Percentiles rank a stretch among this genome's conserved stretches.
Evolutionary conservation across 129 eudicot species (phyloP).

Genomic region (Scalesia atractyloides): DNA sequence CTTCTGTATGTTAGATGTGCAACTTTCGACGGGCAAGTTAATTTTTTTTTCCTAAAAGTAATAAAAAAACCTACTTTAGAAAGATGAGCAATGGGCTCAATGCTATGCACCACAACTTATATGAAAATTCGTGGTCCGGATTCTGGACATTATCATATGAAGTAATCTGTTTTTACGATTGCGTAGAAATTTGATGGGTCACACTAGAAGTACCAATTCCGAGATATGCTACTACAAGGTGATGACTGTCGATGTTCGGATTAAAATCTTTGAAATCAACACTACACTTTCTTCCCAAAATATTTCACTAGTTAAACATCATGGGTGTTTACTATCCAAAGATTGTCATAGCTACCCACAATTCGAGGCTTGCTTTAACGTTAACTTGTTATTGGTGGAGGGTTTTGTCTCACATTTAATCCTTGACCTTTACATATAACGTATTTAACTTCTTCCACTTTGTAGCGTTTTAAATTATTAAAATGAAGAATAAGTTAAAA

Average conservation of each 20-base stretch:
- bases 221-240: background rate
- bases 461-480: background rate
- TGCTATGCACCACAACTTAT: no score
- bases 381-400: background rate
- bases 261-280: background rate
- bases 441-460: background rate
- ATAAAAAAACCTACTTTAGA: background rate
- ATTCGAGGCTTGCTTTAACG: background rate
- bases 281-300: background rate
- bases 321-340: background rate
- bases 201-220: background rate
- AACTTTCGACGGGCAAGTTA: background rate
- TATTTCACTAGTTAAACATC: background rate
- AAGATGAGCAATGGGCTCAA: background rate
- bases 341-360: background rate
- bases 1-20: background rate
- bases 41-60: background rate
- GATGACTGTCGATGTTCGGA: background rate
- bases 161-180: no score
- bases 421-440: background rate
- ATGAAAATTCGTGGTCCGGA: no score
- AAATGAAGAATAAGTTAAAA: background rate
- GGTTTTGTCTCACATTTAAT: background rate
- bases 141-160: no score
- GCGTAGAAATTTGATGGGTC: no score